These are phyloP conservation scores for Penicillium waksmanii DNA, from an alignment of 495 filamentous ascomycete genomes.

Conservation along the genomic window DNA sequence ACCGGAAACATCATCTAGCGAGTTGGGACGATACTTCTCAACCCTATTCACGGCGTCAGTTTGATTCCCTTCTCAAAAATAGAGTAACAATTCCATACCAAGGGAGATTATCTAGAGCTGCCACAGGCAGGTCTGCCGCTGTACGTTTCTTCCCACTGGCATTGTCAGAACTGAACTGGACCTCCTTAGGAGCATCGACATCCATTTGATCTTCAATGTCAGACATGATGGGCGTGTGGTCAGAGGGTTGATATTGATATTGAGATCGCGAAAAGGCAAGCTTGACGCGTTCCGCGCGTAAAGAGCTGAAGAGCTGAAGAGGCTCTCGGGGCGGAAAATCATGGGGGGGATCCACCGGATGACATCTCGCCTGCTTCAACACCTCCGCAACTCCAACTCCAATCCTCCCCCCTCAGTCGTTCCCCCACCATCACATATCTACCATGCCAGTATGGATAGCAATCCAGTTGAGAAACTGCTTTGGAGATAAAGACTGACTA, in stretches of 20 bases:
- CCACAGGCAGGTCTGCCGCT: constrained; percentile 88
- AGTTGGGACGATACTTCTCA: constrained; percentile 95
- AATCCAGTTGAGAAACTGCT: neutral
- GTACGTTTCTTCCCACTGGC: constrained; percentile 83
- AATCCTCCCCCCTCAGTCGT: constrained; percentile 17
- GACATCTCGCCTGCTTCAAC: constrained; percentile 43
- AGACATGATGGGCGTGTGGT: constrained; percentile 65
- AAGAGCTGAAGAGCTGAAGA: constrained; percentile 35
- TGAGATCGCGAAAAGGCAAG: constrained; percentile 19
- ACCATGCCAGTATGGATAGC: constrained; percentile 55
- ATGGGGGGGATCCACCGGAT: constrained; percentile 34
- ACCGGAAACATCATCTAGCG: constrained; percentile 91
- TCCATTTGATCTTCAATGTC: constrained; percentile 94
- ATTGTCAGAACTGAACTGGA: constrained; percentile 59
- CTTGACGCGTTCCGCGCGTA: constrained; percentile 47
- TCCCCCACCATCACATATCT: constrained; percentile 19
- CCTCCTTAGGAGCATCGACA: constrained; percentile 64
- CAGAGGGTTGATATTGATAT: no score
- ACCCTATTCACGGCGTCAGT: constrained; percentile 63
- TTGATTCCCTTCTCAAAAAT: neutral
- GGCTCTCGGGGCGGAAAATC: constrained; percentile 52
- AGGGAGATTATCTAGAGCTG: constrained; percentile 91
- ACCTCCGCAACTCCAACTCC: constrained; percentile 26
- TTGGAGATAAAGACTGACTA: constrained; percentile 13
- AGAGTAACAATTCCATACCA: constrained; percentile 61